Evolutionary conservation across 176 grass and related monocot species (phyloP), one percentile per base, ranked within the genome.

Genomic region (Tillandsia fasciculata): DNA sequence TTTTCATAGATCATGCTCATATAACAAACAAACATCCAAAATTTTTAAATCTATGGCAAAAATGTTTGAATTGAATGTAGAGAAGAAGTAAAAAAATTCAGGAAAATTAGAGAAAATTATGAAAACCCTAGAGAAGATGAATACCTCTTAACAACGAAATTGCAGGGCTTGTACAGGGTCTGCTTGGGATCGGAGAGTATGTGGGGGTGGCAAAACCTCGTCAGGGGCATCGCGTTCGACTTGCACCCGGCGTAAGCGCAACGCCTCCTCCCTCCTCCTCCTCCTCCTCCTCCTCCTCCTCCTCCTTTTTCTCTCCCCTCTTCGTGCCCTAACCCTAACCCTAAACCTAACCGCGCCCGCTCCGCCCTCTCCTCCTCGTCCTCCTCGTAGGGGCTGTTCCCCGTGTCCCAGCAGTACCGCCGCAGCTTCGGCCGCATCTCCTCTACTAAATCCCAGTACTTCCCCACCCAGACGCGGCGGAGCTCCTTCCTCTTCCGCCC

Each of bases 191-290:
- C 90, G 0, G 75, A 82, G 42, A 99, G 81, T 53, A 99, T 90
- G 83, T 99, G 95, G 42, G 71, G 74, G 80, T 94, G 90, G 12
- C 95, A 99, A 53, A 65, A 99, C 68, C 27, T 83, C 8, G 90
- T 81, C 75, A 93, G 79, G 23, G 87, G 73, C 95, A 99, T 99
- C 48, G 95, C 84, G 78, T 91, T 84, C 65, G 91, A 51, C 87
- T 91, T 99, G 66, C 95, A 99, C 0, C 90, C 95, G 0, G 84
- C n/a, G 63, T 84, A 94, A 1, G 79, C 95, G 64, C 95, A 99
- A 77, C 88, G 87, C 77, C 79, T 85, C 83, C 87, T 83, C 57
- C 80, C 73, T 11, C 52, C 72, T 66, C 54, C 24, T 24, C 80
- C 13, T 23, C 9, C 6, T 64, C 20, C 73, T 11, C 52, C 72